Base-by-base conservation (phyloP, 495 filamentous ascomycete genomes). In the Penicillium daleae region DNA sequence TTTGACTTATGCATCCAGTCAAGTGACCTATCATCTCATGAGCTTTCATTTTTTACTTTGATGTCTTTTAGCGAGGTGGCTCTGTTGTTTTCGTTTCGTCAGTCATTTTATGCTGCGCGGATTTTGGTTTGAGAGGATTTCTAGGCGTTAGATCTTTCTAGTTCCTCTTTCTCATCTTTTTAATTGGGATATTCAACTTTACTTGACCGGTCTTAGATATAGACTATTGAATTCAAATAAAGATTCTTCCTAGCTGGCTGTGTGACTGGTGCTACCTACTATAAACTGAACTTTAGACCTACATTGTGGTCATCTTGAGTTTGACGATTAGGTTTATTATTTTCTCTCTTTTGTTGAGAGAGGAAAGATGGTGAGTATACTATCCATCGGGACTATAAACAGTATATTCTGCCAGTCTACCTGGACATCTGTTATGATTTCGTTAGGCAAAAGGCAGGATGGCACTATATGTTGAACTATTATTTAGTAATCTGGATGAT, bases 1-100 rank as follows among this genome's bases (percentile, higher is more conserved):
- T 9, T 22, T 46, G 9, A 46, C 19, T 22, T 19, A 10, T 6
- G 8, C 8, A 9, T 12, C 19, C 21, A 22, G 19, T 46, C 42
- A 46, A 46, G 19, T 24, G 10, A 29, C 26, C 19, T 29, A 26
- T 48, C 3, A 2, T 39, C 35, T 39, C 24, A 27, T 1, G 1
- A 29, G 24, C 22, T 40, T 9, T 56, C 21, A 22, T 56, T 33
- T 56, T 33, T 33, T 57, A 13, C 27, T 32, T 48, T 33, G 7
- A 24, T 48, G 50, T 56, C 66, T 62, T 68, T 76, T 73, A 76
- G 74, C 74, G 74, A 62, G 44, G 42, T 63, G 66, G 65, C 22
- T 60, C 49, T 53, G 42, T 46, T 24, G 5, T 50, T 42, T 33
- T 22, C 39, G 51, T 31, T 61, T 44, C 37, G 21, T 40, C 46